Evolutionary conservation across 352 stramenopile species (phyloP).

Genomic region (Phytophthora macrochlamydospora): DNA sequence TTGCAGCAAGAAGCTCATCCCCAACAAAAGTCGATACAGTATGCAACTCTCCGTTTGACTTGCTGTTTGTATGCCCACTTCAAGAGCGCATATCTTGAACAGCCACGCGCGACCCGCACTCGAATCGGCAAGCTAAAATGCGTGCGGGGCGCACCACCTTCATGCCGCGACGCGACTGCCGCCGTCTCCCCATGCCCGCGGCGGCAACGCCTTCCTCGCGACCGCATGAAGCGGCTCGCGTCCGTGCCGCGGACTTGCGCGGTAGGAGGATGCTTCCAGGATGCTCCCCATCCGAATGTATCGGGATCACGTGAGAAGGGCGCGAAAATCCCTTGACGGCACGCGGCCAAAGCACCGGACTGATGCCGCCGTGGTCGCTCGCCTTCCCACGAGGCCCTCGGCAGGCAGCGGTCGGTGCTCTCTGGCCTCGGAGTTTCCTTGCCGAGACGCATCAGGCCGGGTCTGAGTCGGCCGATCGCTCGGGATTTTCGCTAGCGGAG

Average conservation of each 20-base stretch:
- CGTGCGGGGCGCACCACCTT: background rate
- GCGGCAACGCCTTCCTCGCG: background rate
- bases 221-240: background rate
- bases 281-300: slow-evolving; percentile 19
- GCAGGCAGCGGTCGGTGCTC: too few species aligned
- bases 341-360: background rate
- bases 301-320: slow-evolving; percentile 10
- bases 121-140: background rate
- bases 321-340: too few species aligned
- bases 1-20: background rate
- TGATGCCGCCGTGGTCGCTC: background rate
- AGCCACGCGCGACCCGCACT: background rate
- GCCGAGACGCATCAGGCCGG: background rate
- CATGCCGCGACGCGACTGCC: background rate
- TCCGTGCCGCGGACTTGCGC: slow-evolving; percentile 5
- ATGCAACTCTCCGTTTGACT: background rate
- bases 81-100: background rate
- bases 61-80: background rate
- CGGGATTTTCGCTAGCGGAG: slow-evolving; percentile 7
- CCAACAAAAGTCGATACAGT: background rate
- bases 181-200: background rate
- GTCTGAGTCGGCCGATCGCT: background rate
- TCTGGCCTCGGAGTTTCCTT: background rate
- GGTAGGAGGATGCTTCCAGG: slow-evolving; percentile 20
- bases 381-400: too few species aligned